Evolutionary conservation across 2,329 filamentous ascomycete genomes (phyloP).

Genomic region (Aspergillus tanneri): DNA sequence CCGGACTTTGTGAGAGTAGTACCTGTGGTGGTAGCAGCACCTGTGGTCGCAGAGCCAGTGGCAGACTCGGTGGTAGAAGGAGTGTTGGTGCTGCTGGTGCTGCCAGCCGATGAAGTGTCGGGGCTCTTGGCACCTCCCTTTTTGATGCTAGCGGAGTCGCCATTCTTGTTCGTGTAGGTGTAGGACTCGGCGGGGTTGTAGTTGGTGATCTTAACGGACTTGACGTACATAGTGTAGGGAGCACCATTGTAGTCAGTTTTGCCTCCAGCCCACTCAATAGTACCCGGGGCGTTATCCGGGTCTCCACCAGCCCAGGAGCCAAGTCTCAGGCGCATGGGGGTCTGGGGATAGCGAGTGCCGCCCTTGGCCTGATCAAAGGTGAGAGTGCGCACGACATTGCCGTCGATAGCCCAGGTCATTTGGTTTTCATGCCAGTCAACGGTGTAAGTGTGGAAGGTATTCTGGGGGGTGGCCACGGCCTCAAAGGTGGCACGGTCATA

Average conservation of each 20-base stretch:
- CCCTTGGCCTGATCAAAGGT: conserved; percentile 58
- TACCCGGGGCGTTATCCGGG: conserved; percentile 43
- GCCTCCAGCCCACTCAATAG: conserved; percentile 69
- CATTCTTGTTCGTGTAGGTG: conserved; percentile 60
- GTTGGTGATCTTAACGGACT: conserved; percentile 57
- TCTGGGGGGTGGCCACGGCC: conserved; percentile 58
- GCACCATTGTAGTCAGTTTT: conserved; percentile 63
- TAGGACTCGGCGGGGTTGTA: conserved; percentile 56
- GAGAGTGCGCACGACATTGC: conserved; percentile 60
- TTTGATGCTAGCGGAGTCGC: conserved; percentile 65
- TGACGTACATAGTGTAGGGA: conserved; percentile 73
- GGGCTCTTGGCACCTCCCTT: conserved; percentile 14
- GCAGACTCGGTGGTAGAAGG: background rate
- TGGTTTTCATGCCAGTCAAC: conserved; percentile 66
- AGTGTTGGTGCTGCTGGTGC: background rate
- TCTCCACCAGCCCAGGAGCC: conserved; percentile 69
- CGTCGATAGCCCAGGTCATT: conserved; percentile 66
- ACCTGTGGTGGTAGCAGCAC: no score
- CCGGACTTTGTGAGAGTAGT: no score
- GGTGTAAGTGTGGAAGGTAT: conserved; percentile 46
- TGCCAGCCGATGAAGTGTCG: conserved; percentile 8
- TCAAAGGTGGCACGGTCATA: conserved; percentile 86
- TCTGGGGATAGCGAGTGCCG: conserved; percentile 66
- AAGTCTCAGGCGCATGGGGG: conserved; percentile 69
- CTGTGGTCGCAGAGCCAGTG: background rate